Evolutionary conservation across 495 filamentous ascomycete genomes (phyloP), one percentile per base, ranked within the genome.

Genomic region (Penicillium crystallinum): DNA sequence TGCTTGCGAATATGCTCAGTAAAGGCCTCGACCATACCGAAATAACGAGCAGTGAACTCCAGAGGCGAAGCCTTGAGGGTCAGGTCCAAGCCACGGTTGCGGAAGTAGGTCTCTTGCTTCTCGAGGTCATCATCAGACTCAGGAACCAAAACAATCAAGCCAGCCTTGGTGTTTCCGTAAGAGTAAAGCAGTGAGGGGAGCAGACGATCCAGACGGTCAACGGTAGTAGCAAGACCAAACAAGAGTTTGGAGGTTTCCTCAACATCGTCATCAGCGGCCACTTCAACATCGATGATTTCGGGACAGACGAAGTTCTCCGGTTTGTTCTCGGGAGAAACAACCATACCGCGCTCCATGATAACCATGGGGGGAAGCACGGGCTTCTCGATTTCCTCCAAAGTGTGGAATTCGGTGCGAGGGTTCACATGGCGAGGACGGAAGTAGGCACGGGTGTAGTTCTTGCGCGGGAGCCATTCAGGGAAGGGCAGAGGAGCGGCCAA

Each of bases 31-130:
- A 88, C 66, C 33, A 87, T 67, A 18, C 80, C 72, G 59, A 89
- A 86, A 63, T 87, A 85, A 53, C 82, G 78, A 49, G 82, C 79
- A 25, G 81, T 77, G 47, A 83, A 78, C 30, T 74, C 68, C n/a
- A 79, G 65, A 27, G 76, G 75, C 17, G 79, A 79, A 31, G 70
- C 60, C 33, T 79, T 73, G 33, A 85, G 71, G 11, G 74, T 81
- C 51, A 84, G 70, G 46, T 81, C 63, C 55, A 88, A 73, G 50
- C 69, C 74, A 17, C 77, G 69, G 47, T 61, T 62, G 27, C 72
- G 73, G 69, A 79, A 77, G 47, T 74, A 75, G 37, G 66, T 65
- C 54, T 79, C 69, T 53, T 78, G 66, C 52, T 65, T 67, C 30
- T 69, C 62, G 50, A 73, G 65, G 23, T 75, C 67, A 54, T 73